phyloP scores from a whole-genome alignment of 164 flowering plant genomes.

The Vitis cinerea region DNA sequence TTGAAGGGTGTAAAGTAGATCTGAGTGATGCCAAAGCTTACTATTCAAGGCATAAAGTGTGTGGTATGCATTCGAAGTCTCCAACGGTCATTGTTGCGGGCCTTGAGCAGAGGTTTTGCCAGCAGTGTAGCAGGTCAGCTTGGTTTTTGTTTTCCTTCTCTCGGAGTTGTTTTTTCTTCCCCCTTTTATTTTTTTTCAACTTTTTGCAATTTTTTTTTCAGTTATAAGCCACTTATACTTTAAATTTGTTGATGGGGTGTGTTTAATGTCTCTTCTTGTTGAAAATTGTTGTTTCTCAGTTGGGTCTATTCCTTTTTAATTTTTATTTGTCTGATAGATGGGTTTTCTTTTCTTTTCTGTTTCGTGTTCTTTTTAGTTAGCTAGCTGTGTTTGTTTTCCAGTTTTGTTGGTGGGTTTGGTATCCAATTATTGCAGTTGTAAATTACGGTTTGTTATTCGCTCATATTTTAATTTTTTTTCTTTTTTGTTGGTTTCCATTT shows the following conservation, averaged over 20 bases:
- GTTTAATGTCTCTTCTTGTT: neutral
- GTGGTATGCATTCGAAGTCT: slow-evolving; percentile 80
- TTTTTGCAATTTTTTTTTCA: neutral
- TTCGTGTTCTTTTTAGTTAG: too few species aligned
- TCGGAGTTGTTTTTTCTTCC: neutral
- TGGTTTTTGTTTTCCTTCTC: neutral
- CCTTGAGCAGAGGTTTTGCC: slow-evolving; percentile 79
- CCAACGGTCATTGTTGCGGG: slow-evolving; percentile 70
- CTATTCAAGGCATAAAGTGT: slow-evolving; percentile 92
- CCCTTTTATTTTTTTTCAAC: neutral
- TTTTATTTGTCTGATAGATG: neutral
- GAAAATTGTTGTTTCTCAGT: neutral
- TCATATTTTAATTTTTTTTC: too few species aligned
- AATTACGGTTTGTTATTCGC: too few species aligned
- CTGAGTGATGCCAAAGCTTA: slow-evolving; percentile 83
- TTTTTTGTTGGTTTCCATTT: too few species aligned
- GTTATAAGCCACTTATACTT: too few species aligned
- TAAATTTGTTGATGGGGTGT: neutral
- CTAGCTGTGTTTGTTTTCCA: too few species aligned
- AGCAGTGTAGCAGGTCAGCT: slow-evolving; percentile 85
- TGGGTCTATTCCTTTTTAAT: neutral
- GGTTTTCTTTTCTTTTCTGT: too few species aligned
- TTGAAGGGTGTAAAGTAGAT: slow-evolving; percentile 82
- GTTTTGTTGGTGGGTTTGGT: too few species aligned
- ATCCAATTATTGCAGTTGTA: too few species aligned